These are phyloP conservation scores for Globisporangium alternatum DNA, from an alignment of 352 stramenopile genomes.

Conservation along the genomic window DNA sequence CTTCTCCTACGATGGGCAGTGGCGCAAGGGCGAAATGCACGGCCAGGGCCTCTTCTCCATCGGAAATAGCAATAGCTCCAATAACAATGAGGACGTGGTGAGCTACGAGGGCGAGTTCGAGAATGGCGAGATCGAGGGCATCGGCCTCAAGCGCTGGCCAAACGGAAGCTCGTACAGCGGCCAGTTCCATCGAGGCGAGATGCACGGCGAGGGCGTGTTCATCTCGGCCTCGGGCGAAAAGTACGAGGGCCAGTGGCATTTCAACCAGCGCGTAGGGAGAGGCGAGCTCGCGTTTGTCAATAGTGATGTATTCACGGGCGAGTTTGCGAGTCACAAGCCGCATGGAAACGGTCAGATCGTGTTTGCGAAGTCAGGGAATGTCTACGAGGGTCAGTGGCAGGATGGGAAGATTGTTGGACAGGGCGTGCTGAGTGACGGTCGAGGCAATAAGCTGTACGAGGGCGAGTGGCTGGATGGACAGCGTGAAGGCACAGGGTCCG, in stretches of 20 bases:
- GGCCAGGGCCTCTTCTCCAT: slow-evolving; percentile 41
- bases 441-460: slow-evolving; percentile 31
- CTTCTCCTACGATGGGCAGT: slow-evolving; percentile 70
- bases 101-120: slow-evolving; percentile 55
- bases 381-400: slow-evolving; percentile 46
- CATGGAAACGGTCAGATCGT: slow-evolving; percentile 37
- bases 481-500: slow-evolving; percentile 26
- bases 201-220: slow-evolving; percentile 49
- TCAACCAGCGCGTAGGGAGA: slow-evolving; percentile 41
- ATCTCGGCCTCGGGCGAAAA: slow-evolving; percentile 37
- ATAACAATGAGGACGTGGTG: slow-evolving; percentile 14
- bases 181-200: slow-evolving; percentile 47
- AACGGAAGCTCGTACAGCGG: slow-evolving; percentile 60
- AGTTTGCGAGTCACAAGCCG: slow-evolving; percentile 38
- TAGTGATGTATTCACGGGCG: slow-evolving; percentile 38
- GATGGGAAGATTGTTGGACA: slow-evolving; percentile 21
- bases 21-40: slow-evolving; percentile 60
- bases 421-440: slow-evolving; percentile 21
- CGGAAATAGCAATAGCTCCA: background rate
- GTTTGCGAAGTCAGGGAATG: slow-evolving; percentile 19
- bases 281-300: slow-evolving; percentile 34
- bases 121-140: slow-evolving; percentile 58
- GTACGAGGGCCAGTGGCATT: slow-evolving; percentile 54
- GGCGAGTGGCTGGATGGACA: slow-evolving; percentile 37
- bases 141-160: slow-evolving; percentile 48